Evolutionary conservation across 306 rosid genomes (phyloP).

Genomic region (Cyclanthera cordifolia): DNA sequence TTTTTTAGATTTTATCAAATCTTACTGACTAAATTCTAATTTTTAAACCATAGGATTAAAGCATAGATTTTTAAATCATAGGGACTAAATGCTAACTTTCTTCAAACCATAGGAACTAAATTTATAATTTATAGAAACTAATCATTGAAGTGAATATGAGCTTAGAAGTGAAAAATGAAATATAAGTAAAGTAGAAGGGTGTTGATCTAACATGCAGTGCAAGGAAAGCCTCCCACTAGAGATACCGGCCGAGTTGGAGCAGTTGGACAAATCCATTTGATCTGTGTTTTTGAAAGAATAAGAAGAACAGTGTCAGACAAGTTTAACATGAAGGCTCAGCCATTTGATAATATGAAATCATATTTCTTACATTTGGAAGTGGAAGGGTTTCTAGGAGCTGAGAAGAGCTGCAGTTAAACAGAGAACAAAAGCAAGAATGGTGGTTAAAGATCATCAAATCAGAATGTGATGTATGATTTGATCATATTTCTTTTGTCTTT

Average conservation of each 20-base stretch:
- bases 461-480: neutral
- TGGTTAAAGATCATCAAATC: neutral
- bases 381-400: slow-evolving; percentile 83
- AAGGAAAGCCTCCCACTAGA: slow-evolving; percentile 80
- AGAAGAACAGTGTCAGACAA: neutral
- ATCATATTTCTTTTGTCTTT: neutral
- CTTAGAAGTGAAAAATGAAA: neutral
- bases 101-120: too few species aligned
- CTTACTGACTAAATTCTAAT: too few species aligned
- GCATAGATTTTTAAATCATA: too few species aligned
- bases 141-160: neutral
- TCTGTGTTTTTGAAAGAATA: slow-evolving; percentile 30
- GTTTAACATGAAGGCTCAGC: neutral
- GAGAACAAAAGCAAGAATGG: slow-evolving; percentile 18
- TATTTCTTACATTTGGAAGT: slow-evolving; percentile 66
- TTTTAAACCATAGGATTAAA: too few species aligned
- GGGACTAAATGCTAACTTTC: too few species aligned
- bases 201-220: slow-evolving; percentile 74
- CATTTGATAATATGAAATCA: neutral
- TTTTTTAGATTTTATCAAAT: too few species aligned
- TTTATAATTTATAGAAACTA: too few species aligned
- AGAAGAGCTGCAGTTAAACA: slow-evolving; percentile 62
- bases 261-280: slow-evolving; percentile 99
- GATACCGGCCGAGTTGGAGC: slow-evolving; percentile 98
- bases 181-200: slow-evolving; percentile 1